These are phyloP conservation scores for Breviolum minutum DNA, from an alignment of 73 alveolate species.

Conservation along the genomic window DNA sequence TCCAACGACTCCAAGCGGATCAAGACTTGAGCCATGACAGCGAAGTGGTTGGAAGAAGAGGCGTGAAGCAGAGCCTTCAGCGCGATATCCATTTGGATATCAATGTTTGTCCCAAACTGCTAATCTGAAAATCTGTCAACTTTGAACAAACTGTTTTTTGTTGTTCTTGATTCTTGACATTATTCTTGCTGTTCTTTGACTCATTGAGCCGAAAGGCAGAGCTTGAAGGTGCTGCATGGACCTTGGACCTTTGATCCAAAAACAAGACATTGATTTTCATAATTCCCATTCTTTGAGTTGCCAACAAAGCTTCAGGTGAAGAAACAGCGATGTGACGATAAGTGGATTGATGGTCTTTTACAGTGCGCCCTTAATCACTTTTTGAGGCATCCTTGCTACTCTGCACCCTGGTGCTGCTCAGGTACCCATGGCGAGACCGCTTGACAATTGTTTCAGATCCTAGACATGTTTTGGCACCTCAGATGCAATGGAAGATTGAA, in stretches of 20 bases:
- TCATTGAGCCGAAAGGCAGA: neutral
- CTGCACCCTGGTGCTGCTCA: neutral
- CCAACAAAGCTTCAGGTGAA: slow-evolving; percentile 7
- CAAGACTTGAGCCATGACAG: too few relatives aligned
- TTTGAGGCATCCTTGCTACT: neutral
- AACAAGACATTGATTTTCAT: neutral
- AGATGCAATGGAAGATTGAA: neutral
- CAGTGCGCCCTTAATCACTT: slow-evolving; percentile 18
- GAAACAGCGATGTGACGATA: slow-evolving; percentile 51
- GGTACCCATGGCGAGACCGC: slow-evolving; percentile 69
- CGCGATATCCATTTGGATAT: too few relatives aligned
- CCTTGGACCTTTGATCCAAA: neutral
- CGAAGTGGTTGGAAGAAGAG: too few relatives aligned
- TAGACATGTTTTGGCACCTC: slow-evolving; percentile 17
- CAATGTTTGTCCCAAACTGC: too few relatives aligned
- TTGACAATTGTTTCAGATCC: slow-evolving; percentile 49
- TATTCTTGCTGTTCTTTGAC: too few relatives aligned
- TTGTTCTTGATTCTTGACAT: too few relatives aligned
- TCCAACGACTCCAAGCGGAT: too few relatives aligned
- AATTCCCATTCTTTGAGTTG: neutral
- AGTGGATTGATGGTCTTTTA: slow-evolving; percentile 73
- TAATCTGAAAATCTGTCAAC: too few relatives aligned
- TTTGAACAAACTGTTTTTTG: too few relatives aligned
- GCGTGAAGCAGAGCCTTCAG: too few relatives aligned
- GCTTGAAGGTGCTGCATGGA: slow-evolving; percentile 6